Conservation (phyloP, 1,139 yeast species). For the Suhomyces anneliseae region DNA sequence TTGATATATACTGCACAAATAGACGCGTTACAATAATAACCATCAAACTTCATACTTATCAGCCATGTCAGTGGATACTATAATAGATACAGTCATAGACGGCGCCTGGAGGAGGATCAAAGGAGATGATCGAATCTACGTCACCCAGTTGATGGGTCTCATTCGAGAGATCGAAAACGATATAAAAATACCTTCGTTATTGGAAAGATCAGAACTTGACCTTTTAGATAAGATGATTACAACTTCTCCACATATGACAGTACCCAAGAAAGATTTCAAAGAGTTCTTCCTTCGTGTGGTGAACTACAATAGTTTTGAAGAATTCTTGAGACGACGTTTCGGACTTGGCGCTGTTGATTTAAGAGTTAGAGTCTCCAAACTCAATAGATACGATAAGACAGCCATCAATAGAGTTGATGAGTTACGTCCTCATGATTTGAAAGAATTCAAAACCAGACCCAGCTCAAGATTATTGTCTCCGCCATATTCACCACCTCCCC, state of each 20-base stretch:
- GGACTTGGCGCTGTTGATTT: slow-evolving; percentile 19
- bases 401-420: too few relatives aligned
- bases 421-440: too few relatives aligned
- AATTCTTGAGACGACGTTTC: slow-evolving; percentile 27
- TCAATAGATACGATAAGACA: neutral
- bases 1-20: neutral
- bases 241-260: slow-evolving; percentile 28
- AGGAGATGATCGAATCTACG: slow-evolving; percentile 23
- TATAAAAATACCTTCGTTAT: slow-evolving; percentile 22
- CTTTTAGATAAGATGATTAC: slow-evolving; percentile 28
- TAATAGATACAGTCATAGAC: slow-evolving; percentile 20
- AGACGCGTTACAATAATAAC: slow-evolving; percentile 1
- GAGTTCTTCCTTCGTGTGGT: slow-evolving; percentile 33
- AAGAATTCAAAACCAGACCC: neutral
- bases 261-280: slow-evolving; percentile 29
- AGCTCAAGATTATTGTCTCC: slow-evolving; percentile 10
- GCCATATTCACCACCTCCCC: slow-evolving; percentile 10
- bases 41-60: neutral
- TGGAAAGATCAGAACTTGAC: slow-evolving; percentile 27
- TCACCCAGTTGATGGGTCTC: slow-evolving; percentile 28
- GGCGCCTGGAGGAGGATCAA: slow-evolving; percentile 29
- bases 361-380: neutral
- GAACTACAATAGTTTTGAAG: slow-evolving; percentile 21
- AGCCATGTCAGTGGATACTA: slow-evolving; percentile 2
- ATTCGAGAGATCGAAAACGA: slow-evolving; percentile 28